Base-by-base conservation (phyloP, 2,329 filamentous ascomycete genomes). In the Monilinia laxa region DNA sequence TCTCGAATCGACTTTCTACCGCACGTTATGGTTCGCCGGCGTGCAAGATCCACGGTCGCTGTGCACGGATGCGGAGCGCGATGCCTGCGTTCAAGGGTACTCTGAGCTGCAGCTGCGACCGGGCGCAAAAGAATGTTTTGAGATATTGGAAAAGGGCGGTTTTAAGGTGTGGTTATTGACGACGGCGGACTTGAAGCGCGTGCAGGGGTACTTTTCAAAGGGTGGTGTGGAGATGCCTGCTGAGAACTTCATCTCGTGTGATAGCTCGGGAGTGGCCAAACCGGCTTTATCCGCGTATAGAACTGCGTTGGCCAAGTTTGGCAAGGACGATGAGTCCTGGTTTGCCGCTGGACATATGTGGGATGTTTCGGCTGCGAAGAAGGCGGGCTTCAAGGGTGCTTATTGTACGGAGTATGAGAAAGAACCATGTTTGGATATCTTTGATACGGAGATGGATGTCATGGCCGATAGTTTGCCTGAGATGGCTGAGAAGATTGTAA, bases 261-360 rank as follows among this genome's bases (percentile, higher is more conserved):
- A 86, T 69, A 74, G 75, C 0, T 70, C 76, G n/a, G 79, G 80
- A 1, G 75, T 84, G 28, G 82, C 80, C 1, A 86, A 85, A 75
- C 84, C 84, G 0, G 81, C 79, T 0, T 75, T 80, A 2, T 77
- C 73, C 35, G 79, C 81, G 0, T 86, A 86, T 70, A 71, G 75
- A 69, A 76, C 5, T 10, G 49, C 78, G 0, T 72, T 83, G 4
- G 74, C 81, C 25, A 77, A 79, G 25, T 74, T 73, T 57, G 79
- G 85, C 59, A 77, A 71, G 0, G 62, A 45, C 42, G 57, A 77
- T 0, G 76, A 81, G 68, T 78, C 79, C 49, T 86, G 83, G 84
- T 87, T 85, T 74, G 84, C 83, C 0, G 84, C 85, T 1, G 84
- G 83, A 28, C 85, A 87, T 75, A 82, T 83, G 79, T 87, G 84